Base-by-base conservation (phyloP, 2,329 filamentous ascomycete species). In the Sporothrix curviconia region DNA sequence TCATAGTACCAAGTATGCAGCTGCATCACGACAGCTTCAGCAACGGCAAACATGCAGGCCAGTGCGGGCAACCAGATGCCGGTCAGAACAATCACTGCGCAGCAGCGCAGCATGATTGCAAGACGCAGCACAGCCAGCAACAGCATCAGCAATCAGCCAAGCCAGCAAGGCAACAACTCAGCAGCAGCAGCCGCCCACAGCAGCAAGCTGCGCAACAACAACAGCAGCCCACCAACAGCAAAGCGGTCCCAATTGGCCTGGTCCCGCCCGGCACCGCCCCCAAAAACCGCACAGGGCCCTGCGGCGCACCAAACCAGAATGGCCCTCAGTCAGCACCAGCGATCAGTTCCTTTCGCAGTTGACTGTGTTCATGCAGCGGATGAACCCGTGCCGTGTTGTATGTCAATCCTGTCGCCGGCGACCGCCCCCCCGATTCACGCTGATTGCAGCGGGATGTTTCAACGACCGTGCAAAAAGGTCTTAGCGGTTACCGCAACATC, bases 1-100 rank as follows among this genome's bases (percentile, higher is more conserved):
- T 90, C 69, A 78, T 86, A n/a, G 50, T 92, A 95, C 66, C 89
- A 95, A 64, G n/a, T n/a, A 88, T 95, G 83, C 87, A 89, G 60
- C 72, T 95, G 54, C 89, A 95, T 66, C n/a, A n/a, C 83, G 87
- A 57, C 89, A 92, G 66, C 79, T 87, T 40, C 84, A 88, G 60
- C 83, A 86, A 60, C 82, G 86, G 62, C 71, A 44, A 73, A 71
- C 43, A 74, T 78, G 70, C 72, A 76, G 37, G 71, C n/a, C n/a
- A 70, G 64, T 69, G 66, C 44, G 66, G 67, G 7, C 25, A n/a
- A 7, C 69, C n/a, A 70, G 44, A 66, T 68, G 62, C 64, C 61
- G 28, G 59, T 12, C 68, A 67, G 52, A 66, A 64, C 61, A n/a
- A 66, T 68, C 3, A 65, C 65, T 62, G 60, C 60, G 4, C 65